Percentiles rank a stretch among this genome's conserved stretches.
These are phyloP conservation scores for Geranium brycei DNA, from an alignment of 345 rosid genomes.

Conservation along the genomic window DNA sequence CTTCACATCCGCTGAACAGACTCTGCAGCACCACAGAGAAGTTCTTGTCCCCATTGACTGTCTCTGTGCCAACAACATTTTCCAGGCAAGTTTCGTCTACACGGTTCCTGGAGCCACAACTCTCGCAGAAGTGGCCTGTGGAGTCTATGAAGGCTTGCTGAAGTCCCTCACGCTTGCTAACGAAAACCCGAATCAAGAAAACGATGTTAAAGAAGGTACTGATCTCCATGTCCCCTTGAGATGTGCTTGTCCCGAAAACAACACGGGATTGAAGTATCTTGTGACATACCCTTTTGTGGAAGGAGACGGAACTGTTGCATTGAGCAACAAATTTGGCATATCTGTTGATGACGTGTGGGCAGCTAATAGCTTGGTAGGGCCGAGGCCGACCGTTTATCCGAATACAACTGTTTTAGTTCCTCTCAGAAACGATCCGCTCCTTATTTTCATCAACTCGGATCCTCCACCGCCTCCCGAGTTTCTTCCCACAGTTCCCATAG, in stretches of 20 bases:
- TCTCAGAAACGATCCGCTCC: constrained; percentile 12
- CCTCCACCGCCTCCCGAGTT: constrained; percentile 33
- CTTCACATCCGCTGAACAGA: constrained; percentile 10
- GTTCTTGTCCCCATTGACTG: constrained; percentile 33
- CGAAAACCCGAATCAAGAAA: constrained; percentile 18
- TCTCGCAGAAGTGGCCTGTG: constrained; percentile 25
- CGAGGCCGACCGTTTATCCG: constrained; percentile 27
- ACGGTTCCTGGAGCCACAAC: constrained; percentile 12
- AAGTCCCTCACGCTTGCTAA: constrained; percentile 17
- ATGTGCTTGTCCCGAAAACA: constrained; percentile 45
- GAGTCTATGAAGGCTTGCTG: constrained; percentile 33
- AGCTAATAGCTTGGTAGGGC: constrained; percentile 24
- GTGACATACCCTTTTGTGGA: constrained; percentile 39
- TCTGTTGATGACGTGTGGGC: constrained; percentile 20
- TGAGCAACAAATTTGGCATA: constrained; percentile 26
- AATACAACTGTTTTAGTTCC: constrained; percentile 39
- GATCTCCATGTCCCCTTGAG: constrained; percentile 29
- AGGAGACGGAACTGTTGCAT: constrained; percentile 18
- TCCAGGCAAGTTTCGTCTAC: constrained; percentile 20
- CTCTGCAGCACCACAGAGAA: constrained; percentile 30
- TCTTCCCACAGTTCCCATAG: constrained; percentile 24
- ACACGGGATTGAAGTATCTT: constrained; percentile 17
- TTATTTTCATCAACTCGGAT: constrained; percentile 13
- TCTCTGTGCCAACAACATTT: constrained; percentile 25
- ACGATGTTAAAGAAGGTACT: constrained; percentile 9